Conservation (phyloP, 2,329 filamentous ascomycete species). For the Cladophialophora psammophila region DNA sequence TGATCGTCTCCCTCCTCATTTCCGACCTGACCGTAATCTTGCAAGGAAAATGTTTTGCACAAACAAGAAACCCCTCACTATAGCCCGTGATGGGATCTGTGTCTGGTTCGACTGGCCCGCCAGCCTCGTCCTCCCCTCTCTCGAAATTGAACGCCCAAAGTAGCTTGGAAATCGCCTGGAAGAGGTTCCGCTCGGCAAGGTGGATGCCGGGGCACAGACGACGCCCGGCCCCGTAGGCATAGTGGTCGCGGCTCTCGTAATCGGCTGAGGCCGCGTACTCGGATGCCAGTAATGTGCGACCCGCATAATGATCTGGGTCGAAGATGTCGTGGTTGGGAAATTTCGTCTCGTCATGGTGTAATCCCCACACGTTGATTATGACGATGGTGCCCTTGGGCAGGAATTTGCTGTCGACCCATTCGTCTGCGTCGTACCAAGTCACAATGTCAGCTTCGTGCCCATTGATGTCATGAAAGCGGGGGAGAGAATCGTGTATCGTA, state of each 20-base stretch:
- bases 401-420: constrained; percentile 51
- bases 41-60: constrained; percentile 46
- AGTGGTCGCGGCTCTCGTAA: constrained; percentile 42
- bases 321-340: constrained; percentile 44
- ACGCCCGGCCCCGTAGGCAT: constrained; percentile 44
- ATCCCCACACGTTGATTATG: constrained; percentile 50
- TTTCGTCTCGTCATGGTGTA: constrained; percentile 45
- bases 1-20: constrained; percentile 44
- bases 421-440: constrained; percentile 47
- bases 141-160: constrained; percentile 46
- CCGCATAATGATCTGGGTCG: constrained; percentile 45
- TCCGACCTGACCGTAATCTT: constrained; percentile 42
- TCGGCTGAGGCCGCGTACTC: constrained; percentile 46
- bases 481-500: constrained; percentile 20
- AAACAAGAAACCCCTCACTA: constrained; percentile 47
- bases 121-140: constrained; percentile 35
- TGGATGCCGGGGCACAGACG: constrained; percentile 47
- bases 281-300: constrained; percentile 44
- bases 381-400: constrained; percentile 58
- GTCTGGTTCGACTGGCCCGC: constrained; percentile 42
- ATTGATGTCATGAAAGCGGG: no score
- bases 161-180: constrained; percentile 41
- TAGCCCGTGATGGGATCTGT: constrained; percentile 49
- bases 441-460: not conserved
- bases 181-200: constrained; percentile 45